Base-by-base conservation (phyloP, 1,284 basidiomycete species). In the Ustilago loliicola region DNA sequence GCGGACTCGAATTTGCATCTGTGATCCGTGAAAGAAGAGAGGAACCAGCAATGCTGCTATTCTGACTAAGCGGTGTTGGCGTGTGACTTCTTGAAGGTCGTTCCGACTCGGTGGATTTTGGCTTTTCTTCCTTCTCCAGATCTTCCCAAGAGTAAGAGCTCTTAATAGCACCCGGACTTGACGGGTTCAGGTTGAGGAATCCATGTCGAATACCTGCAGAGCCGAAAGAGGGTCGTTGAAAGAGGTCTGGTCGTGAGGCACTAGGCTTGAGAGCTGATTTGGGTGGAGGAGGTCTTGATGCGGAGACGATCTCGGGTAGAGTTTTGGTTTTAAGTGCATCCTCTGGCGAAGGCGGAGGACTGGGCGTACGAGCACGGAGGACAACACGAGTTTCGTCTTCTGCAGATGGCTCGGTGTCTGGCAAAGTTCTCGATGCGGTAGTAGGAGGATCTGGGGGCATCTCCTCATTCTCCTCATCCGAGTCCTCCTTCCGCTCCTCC, bases 141-240 rank as follows among this genome's bases (percentile, higher is more conserved):
- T 75, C 69, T 54, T 81, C 80, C 65, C 69, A 64, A 7, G 77
- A 71, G 45, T 81, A 79, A 27, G 57, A 67, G 65, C 71, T 78
- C 30, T 70, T 68, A 60, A 77, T 74, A 1, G 80, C 79, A 7
- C 68, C 80, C 1, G 79, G 80, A 48, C 78, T 81, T 45, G 69
- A 71, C 15, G 73, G 80, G 29, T 80, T 81, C 40, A 80, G 72
- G 29, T 79, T 77, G 59, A 80, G 63, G 57, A 80, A 81, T 25
- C 79, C 79, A n/a, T 70, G 73, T 25, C 74, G 68, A 38, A 79
- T 70, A n/a, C 77, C 77, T 3, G 70, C 34, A 1, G 77, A 61
- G 8, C 70, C 72, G 36, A 77, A 77, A 10, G 73, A 72, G 0
- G 77, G 76, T 9, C 76, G 67, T 25, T 70, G 66, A 8, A 32